Base-by-base conservation (phyloP, 2,329 filamentous ascomycete species). In the Fusarium illudens region DNA sequence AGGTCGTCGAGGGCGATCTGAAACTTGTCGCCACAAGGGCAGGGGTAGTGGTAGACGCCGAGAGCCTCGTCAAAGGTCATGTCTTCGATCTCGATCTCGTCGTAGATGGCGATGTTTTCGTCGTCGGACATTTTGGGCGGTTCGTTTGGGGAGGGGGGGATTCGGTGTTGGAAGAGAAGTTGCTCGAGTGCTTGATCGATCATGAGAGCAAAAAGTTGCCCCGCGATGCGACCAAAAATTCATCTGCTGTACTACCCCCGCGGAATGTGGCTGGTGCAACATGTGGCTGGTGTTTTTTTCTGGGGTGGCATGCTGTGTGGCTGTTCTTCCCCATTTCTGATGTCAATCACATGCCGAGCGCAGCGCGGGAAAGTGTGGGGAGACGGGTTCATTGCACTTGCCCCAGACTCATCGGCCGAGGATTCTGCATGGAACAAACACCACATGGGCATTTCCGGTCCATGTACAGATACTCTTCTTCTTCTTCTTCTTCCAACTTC, bases 71-170 rank as follows among this genome's bases (percentile, higher is more conserved):
- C 94, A 79, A 88, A 97, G 75, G 92, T 96, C 94, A 97, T 97
- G 81, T 99, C 96, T 80, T 98, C 95, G 83, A 98, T 97, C 79
- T 98, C 95, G 80, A 98, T 95, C 81, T 97, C 95, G 76, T 98
- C 95, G 84, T 97, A 98, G 78, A 97, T 92, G 71, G 91, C 89
- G 60, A 91, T 80, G 32, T 83, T 82, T 55, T 87, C 84, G 68
- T 90, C 87, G 76, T 90, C 89, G 33, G 88, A 84, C 88, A 90
- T 90, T 59, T 71, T 81, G 58, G n/a, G 44, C 27, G 22, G 29
- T 30, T 44, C 12, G 49, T 54, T 50, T 10, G 52, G 12, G 50
- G 54, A 19, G 19, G 39, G 19, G 32, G 19, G 37, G 22, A 22
- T 50, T 60, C 53, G 36, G 19, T 52, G 33, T 46, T n/a, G 55